These are phyloP conservation scores for Wallacemonas collosoma DNA, from an alignment of 208 protist genomes.

Conservation along the genomic window DNA sequence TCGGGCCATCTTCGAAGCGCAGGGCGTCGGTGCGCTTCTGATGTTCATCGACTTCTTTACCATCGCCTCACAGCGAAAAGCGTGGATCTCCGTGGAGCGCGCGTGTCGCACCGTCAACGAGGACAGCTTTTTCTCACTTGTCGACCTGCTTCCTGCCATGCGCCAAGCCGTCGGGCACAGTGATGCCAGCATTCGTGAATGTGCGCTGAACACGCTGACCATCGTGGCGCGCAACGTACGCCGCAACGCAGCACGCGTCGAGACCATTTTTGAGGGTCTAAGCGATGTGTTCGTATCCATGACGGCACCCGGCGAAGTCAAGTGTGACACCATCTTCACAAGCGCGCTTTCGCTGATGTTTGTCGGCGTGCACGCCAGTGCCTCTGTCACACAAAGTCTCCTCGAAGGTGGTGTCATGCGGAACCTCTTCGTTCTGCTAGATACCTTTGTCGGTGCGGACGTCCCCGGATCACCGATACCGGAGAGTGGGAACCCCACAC, in stretches of 20 bases:
- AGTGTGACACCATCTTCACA: slow-evolving; percentile 50
- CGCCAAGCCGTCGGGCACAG: slow-evolving; percentile 57
- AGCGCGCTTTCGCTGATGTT: slow-evolving; percentile 45
- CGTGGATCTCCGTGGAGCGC: slow-evolving; percentile 74
- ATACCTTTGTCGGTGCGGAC: not conserved
- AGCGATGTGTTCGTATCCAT: slow-evolving; percentile 36
- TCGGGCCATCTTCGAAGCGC: slow-evolving; percentile 51
- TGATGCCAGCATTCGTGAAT: slow-evolving; percentile 75
- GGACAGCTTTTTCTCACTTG: slow-evolving; percentile 52
- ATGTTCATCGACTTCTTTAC: slow-evolving; percentile 95
- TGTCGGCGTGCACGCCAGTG: slow-evolving; percentile 46
- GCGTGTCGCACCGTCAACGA: slow-evolving; percentile 66
- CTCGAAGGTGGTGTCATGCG: slow-evolving; percentile 49
- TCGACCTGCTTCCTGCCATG: slow-evolving; percentile 69
- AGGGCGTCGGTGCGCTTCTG: slow-evolving; percentile 86
- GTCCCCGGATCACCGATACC: not conserved
- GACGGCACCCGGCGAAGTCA: slow-evolving; percentile 32
- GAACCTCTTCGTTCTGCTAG: slow-evolving; percentile 31
- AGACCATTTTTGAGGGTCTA: slow-evolving; percentile 58
- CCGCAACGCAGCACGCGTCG: slow-evolving; percentile 39
- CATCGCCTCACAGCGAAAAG: slow-evolving; percentile 84
- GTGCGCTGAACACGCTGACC: slow-evolving; percentile 56
- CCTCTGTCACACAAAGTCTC: slow-evolving; percentile 33
- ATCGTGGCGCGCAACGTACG: slow-evolving; percentile 58
- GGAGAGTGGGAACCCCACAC: not conserved